Evolutionary conservation across 208 protist species (phyloP).

Genomic region (Perkinsela sp.): DNA sequence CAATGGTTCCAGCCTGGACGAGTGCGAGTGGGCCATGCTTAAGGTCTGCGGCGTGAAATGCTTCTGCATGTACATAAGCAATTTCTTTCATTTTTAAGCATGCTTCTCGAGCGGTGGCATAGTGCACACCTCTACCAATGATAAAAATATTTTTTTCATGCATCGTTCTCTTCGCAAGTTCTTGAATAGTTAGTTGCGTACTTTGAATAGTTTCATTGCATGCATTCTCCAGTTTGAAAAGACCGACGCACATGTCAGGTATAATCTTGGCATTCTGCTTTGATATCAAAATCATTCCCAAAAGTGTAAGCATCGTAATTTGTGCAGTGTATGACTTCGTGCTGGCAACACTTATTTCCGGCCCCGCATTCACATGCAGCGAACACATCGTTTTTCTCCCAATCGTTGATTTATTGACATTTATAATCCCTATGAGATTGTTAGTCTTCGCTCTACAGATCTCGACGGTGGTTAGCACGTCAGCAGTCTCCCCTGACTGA

Average conservation of each 20-base stretch:
- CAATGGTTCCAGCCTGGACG: conserved; percentile 69
- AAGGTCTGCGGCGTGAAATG: conserved; percentile 75
- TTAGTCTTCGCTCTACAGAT: conserved; percentile 36
- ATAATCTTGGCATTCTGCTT: conserved; percentile 21
- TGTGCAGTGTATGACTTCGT: conserved; percentile 89
- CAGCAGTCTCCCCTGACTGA: conserved; percentile 78
- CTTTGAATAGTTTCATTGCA: conserved; percentile 25
- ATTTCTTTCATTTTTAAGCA: conserved; percentile 89
- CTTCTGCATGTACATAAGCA: conserved; percentile 85
- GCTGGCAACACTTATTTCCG: conserved; percentile 77
- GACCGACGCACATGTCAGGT: conserved; percentile 21
- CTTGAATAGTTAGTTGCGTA: conserved; percentile 16
- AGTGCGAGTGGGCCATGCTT: conserved; percentile 92
- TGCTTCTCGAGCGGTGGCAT: conserved; percentile 67
- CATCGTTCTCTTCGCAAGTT: conserved; percentile 25
- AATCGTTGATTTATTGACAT: conserved; percentile 69
- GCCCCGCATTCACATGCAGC: conserved; percentile 62
- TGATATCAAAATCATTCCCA: conserved; percentile 48
- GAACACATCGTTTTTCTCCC: conserved; percentile 46
- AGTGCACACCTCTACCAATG: conserved; percentile 67
- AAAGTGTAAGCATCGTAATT: conserved; percentile 51
- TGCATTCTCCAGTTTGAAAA: conserved; percentile 18
- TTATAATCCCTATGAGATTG: conserved; percentile 62
- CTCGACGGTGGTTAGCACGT: conserved; percentile 57
- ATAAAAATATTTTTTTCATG: conserved; percentile 27